Evolutionary conservation across 1,139 yeast genomes (phyloP).

Genomic region (Yamadazyma friedrichii): DNA sequence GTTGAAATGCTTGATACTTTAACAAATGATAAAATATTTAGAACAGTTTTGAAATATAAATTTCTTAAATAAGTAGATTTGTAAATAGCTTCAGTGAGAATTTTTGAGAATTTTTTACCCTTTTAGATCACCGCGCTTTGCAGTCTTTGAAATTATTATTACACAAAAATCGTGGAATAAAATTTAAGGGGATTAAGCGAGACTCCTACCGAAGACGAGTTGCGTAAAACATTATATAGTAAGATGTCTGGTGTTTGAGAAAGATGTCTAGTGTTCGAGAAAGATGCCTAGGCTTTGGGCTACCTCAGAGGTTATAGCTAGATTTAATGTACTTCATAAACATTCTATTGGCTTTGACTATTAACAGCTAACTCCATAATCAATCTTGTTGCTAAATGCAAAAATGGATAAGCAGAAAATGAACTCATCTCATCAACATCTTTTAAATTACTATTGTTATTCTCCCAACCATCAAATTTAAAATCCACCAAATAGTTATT

Average conservation of each 20-base stretch:
- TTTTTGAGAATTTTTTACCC: constrained; percentile 1
- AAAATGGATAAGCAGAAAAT: constrained; percentile 90
- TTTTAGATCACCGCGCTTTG: not conserved
- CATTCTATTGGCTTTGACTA: constrained; percentile 21
- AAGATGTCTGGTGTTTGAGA: no score
- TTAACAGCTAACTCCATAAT: constrained; percentile 97
- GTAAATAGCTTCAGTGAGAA: constrained; percentile 3
- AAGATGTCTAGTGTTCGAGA: no score
- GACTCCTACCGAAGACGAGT: not conserved
- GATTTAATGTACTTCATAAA: no score
- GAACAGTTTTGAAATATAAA: no score
- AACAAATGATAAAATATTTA: no score
- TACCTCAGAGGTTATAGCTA: no score
- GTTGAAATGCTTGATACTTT: no score
- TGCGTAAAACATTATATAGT: no score
- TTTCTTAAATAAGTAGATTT: constrained; percentile 1
- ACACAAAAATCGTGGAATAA: not conserved
- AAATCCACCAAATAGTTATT: constrained; percentile 95
- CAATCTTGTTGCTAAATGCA: constrained; percentile 86
- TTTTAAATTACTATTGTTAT: constrained; percentile 21
- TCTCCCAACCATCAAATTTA: constrained; percentile 97
- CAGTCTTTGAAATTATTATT: not conserved
- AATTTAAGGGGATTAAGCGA: not conserved
- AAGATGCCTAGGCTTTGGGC: no score
- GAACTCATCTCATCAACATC: constrained; percentile 74